Evolutionary conservation across 352 stramenopile genomes (phyloP).

Genomic region (Globisporangium yorkense): DNA sequence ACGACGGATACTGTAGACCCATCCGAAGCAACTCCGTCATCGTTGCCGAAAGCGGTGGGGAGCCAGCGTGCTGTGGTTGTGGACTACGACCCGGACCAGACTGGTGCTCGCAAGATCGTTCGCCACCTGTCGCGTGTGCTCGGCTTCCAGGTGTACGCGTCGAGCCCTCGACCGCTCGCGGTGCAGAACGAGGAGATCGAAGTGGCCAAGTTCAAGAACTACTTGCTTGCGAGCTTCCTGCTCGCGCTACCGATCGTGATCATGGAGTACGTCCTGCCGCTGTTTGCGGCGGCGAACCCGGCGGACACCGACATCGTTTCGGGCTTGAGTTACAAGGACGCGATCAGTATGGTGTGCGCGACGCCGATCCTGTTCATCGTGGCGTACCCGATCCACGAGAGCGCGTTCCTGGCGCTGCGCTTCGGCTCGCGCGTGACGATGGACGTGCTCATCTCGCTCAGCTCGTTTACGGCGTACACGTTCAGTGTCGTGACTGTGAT

Average conservation of each 20-base stretch:
- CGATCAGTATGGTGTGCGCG: constrained; percentile 51
- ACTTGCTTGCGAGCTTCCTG: constrained; percentile 50
- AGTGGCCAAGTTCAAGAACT: constrained; percentile 33
- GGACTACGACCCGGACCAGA: constrained; percentile 40
- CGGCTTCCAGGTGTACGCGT: constrained; percentile 43
- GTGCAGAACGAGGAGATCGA: constrained; percentile 28
- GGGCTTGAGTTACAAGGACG: constrained; percentile 44
- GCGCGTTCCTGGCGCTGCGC: constrained; percentile 49
- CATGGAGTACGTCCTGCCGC: constrained; percentile 51
- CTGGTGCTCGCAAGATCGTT: constrained; percentile 33
- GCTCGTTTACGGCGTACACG: constrained; percentile 53
- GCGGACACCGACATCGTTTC: constrained; percentile 21
- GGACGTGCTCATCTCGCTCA: constrained; percentile 76
- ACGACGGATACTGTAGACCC: constrained; percentile 13
- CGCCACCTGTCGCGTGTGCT: constrained; percentile 28
- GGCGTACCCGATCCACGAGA: constrained; percentile 66
- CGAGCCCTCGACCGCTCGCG: constrained; percentile 36
- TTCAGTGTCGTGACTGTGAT: constrained; percentile 44
- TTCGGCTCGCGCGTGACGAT: constrained; percentile 65
- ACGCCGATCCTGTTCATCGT: constrained; percentile 62
- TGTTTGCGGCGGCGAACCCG: constrained; percentile 21
- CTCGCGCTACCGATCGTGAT: constrained; percentile 47
- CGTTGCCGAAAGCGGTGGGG: constrained; percentile 7
- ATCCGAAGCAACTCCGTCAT: not conserved
- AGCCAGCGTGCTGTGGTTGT: constrained; percentile 24